Evolutionary conservation across 306 rosid species (phyloP).

Genomic region (Gastrolobium villosum): DNA sequence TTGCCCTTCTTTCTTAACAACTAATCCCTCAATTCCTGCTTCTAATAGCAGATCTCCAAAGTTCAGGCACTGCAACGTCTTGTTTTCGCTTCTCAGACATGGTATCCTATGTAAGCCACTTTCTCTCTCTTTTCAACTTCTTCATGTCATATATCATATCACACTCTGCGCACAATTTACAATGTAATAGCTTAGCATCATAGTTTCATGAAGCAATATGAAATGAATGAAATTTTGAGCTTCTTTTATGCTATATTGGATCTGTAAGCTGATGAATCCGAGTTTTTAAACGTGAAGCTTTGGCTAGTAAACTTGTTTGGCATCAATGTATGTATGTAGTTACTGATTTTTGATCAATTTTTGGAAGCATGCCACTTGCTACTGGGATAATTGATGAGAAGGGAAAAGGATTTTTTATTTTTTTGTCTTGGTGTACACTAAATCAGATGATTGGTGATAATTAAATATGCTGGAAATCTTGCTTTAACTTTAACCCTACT

Average conservation of each 20-base stretch:
- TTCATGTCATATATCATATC: not conserved
- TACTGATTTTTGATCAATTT: conserved; percentile 19
- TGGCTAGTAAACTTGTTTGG: conserved; percentile 4
- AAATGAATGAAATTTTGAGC: not conserved
- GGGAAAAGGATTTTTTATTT: conserved; percentile 26
- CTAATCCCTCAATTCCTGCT: not conserved
- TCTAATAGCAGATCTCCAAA: conserved; percentile 37
- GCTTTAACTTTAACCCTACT: not conserved
- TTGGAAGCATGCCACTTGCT: conserved; percentile 1
- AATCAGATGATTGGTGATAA: conserved; percentile 22
- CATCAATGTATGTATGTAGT: conserved; percentile 27
- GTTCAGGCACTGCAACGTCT: not conserved
- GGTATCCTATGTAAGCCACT: conserved; percentile 52
- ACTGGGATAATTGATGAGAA: conserved; percentile 10
- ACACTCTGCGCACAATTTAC: conserved; percentile 12
- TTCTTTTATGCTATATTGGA: conserved; percentile 28
- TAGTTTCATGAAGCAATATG: not conserved
- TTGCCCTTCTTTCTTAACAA: not conserved
- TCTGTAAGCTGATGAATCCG: not conserved
- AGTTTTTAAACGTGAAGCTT: not conserved
- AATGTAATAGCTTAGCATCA: not conserved
- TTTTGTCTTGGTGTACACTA: conserved; percentile 28
- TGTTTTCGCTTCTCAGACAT: conserved; percentile 30
- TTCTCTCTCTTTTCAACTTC: conserved; percentile 11
- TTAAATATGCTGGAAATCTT: conserved; percentile 7